Evolutionary conservation across 345 rosid species (phyloP).

Genomic region (Murraya paniculata): DNA sequence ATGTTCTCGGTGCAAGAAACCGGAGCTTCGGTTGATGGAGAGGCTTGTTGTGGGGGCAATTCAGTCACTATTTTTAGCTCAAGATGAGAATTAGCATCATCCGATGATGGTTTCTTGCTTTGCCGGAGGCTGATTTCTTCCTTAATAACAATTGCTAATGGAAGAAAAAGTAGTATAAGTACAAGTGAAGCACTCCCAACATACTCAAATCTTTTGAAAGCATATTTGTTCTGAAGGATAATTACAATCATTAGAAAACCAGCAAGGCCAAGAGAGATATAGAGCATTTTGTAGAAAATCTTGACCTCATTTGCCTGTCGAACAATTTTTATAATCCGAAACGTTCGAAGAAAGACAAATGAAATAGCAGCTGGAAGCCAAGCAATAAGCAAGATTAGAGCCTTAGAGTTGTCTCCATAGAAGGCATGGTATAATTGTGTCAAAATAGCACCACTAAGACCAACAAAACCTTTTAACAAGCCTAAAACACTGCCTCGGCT

Average conservation of each 20-base stretch:
- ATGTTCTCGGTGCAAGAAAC: slow-evolving; percentile 11
- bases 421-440: slow-evolving; percentile 46
- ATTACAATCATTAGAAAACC: slow-evolving; percentile 35
- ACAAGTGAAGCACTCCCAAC: slow-evolving; percentile 17
- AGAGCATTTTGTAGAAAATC: slow-evolving; percentile 31
- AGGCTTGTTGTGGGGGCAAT: neutral
- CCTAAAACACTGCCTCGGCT: slow-evolving; percentile 52
- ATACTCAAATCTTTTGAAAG: slow-evolving; percentile 22
- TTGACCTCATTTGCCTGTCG: slow-evolving; percentile 29
- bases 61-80: slow-evolving; percentile 13
- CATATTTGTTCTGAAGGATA: slow-evolving; percentile 27
- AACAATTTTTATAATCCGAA: slow-evolving; percentile 22
- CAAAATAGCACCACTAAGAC: slow-evolving; percentile 55
- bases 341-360: slow-evolving; percentile 29
- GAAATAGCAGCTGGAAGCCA: slow-evolving; percentile 39
- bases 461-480: slow-evolving; percentile 51
- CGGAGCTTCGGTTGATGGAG: neutral
- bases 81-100: neutral
- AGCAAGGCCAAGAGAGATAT: slow-evolving; percentile 33
- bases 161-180: slow-evolving; percentile 23
- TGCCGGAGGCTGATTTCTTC: slow-evolving; percentile 26
- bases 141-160: slow-evolving; percentile 20
- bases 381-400: slow-evolving; percentile 34
- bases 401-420: slow-evolving; percentile 32
- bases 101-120: slow-evolving; percentile 3